Percentiles rank a stretch among this genome's conserved stretches.
Conservation (phyloP, 2,329 filamentous ascomycete genomes). For the Nemania sp. region DNA sequence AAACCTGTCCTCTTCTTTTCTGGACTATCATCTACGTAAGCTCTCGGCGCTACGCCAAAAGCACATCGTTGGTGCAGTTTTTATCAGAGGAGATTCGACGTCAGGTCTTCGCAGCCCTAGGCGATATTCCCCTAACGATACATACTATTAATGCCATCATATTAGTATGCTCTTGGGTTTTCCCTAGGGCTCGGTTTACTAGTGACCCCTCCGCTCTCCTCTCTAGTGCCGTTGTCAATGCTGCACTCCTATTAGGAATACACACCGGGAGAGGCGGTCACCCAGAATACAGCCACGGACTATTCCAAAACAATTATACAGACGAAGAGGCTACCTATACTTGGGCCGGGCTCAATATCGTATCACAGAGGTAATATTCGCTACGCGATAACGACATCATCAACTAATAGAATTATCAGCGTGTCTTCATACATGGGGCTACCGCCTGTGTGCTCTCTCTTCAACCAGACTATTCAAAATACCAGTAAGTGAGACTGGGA, state of each 20-base stretch:
- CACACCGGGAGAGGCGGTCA: slow-evolving; percentile 66
- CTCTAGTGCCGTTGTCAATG: slow-evolving; percentile 60
- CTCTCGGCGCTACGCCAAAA: slow-evolving; percentile 62
- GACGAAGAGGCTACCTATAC: slow-evolving; percentile 66
- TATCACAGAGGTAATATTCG: slow-evolving; percentile 60
- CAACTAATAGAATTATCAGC: slow-evolving; percentile 53
- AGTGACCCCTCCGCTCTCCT: slow-evolving; percentile 64
- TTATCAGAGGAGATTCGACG: slow-evolving; percentile 61
- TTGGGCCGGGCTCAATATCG: slow-evolving; percentile 66
- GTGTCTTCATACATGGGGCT: slow-evolving; percentile 59
- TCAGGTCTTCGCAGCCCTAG: slow-evolving; percentile 60
- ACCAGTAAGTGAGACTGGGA: slow-evolving; percentile 43
- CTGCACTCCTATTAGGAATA: slow-evolving; percentile 62
- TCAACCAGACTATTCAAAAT: slow-evolving; percentile 63
- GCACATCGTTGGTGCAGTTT: slow-evolving; percentile 57
- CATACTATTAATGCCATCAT: slow-evolving; percentile 65
- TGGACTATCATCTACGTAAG: slow-evolving; percentile 66
- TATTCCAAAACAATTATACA: slow-evolving; percentile 58
- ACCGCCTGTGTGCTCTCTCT: slow-evolving; percentile 59
- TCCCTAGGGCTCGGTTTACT: slow-evolving; percentile 63
- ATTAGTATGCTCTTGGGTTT: slow-evolving; percentile 64
- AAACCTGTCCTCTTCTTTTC: slow-evolving; percentile 62
- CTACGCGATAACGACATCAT: neutral
- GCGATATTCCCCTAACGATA: slow-evolving; percentile 58
- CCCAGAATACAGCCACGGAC: slow-evolving; percentile 60